phyloP scores from a whole-genome alignment of 257 asterid genomes.

The Cordia subcordata region DNA sequence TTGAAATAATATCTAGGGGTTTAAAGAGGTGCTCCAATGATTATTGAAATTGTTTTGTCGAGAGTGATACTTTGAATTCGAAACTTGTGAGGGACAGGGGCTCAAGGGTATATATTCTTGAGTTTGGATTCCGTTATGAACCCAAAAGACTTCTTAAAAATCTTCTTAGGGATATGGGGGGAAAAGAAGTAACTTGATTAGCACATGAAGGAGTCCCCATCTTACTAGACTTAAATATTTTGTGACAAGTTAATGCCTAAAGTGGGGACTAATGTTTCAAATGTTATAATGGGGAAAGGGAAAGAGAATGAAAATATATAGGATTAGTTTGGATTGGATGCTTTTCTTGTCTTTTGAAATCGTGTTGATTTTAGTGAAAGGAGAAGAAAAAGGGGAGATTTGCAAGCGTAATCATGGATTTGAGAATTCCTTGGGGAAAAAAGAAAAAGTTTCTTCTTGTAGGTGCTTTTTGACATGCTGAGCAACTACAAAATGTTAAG shows the following conservation, averaged over 20 bases:
- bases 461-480: conserved; percentile 19
- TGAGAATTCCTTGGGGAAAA: conserved; percentile 26
- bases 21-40: no score
- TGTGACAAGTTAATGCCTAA: conserved; percentile 4
- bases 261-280: conserved; percentile 29
- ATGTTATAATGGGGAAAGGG: neutral
- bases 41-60: no score
- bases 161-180: no score
- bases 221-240: conserved; percentile 3
- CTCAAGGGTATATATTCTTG: no score
- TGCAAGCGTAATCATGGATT: conserved; percentile 23
- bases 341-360: conserved; percentile 36
- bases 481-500: conserved; percentile 11
- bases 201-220: neutral
- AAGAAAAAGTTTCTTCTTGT: conserved; percentile 13
- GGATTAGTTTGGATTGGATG: conserved; percentile 44
- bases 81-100: no score
- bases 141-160: no score
- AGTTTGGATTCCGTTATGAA: no score
- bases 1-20: no score
- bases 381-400: conserved; percentile 2
- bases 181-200: no score
- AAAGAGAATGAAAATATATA: conserved; percentile 5
- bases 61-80: no score
- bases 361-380: conserved; percentile 23